These are phyloP conservation scores for Nectriaceae sp. DNA, from an alignment of 2,329 filamentous ascomycete species.

Conservation along the genomic window DNA sequence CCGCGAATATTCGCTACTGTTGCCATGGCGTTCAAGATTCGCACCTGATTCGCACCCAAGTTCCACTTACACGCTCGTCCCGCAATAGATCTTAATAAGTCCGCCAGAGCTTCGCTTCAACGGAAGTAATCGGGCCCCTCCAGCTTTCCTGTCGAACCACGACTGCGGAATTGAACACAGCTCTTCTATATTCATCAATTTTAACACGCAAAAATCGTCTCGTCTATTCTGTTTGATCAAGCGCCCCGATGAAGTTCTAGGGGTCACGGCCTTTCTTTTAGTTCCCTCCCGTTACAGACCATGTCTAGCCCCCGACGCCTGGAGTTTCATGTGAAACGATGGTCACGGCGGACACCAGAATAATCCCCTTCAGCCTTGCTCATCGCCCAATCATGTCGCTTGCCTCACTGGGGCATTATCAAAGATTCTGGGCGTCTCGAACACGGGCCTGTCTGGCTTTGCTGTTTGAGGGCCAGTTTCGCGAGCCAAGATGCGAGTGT, in stretches of 20 bases:
- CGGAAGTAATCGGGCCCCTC: neutral
- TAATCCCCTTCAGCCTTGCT: conserved; percentile 15
- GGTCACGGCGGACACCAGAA: conserved; percentile 19
- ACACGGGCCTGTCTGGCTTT: conserved; percentile 29
- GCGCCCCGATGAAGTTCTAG: neutral
- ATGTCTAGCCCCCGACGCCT: conserved; percentile 40
- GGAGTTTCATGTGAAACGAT: conserved; percentile 50
- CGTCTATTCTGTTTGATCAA: neutral
- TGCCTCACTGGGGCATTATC: conserved; percentile 14
- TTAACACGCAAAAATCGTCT: neutral
- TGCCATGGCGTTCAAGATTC: neutral
- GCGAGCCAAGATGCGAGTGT: conserved; percentile 13
- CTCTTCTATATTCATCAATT: neutral
- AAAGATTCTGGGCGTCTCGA: conserved; percentile 21
- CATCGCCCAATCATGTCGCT: conserved; percentile 23
- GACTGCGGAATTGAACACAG: neutral
- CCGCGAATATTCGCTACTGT: neutral
- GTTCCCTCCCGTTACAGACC: conserved; percentile 15
- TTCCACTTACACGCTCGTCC: neutral
- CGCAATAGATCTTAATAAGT: neutral
- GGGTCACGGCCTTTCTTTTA: neutral
- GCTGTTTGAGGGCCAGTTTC: conserved; percentile 21
- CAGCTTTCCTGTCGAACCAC: neutral
- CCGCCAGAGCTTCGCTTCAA: neutral
- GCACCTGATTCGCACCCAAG: neutral